These are phyloP conservation scores for Talaromyces stipitatus DNA, from an alignment of 495 filamentous ascomycete genomes.

Conservation along the genomic window DNA sequence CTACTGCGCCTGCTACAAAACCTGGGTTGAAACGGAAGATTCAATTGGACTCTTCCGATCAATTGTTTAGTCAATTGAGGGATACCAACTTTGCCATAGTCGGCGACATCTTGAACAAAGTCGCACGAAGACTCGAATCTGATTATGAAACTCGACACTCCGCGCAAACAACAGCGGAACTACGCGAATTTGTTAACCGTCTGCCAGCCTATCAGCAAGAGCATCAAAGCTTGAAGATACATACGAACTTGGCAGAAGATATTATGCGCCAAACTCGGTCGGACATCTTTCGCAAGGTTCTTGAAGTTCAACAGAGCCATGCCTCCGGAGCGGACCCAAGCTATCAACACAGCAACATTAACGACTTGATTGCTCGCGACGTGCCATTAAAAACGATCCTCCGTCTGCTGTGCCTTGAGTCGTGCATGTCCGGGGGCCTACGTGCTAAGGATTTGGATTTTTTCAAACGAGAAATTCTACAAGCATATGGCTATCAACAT, in stretches of 20 bases:
- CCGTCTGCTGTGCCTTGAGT: slow-evolving; percentile 83
- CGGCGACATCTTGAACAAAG: slow-evolving; percentile 78
- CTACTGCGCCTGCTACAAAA: slow-evolving; percentile 44
- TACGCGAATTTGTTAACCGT: slow-evolving; percentile 86
- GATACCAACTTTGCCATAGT: slow-evolving; percentile 96
- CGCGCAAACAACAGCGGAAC: slow-evolving; percentile 81
- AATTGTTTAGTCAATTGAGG: slow-evolving; percentile 79
- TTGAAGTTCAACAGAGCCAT: slow-evolving; percentile 94
- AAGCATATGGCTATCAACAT: slow-evolving; percentile 93
- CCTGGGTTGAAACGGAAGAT: slow-evolving; percentile 81
- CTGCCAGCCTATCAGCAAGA: slow-evolving; percentile 89
- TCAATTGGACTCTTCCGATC: slow-evolving; percentile 80
- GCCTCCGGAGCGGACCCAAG: slow-evolving; percentile 85
- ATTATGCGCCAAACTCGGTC: slow-evolving; percentile 85
- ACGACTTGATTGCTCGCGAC: slow-evolving; percentile 86
- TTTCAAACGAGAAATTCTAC: slow-evolving; percentile 79
- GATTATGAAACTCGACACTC: slow-evolving; percentile 86
- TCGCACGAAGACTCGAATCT: slow-evolving; percentile 77
- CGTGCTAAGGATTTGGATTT: slow-evolving; percentile 79
- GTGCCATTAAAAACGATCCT: slow-evolving; percentile 71
- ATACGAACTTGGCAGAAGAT: slow-evolving; percentile 88
- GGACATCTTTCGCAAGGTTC: slow-evolving; percentile 75
- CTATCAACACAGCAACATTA: slow-evolving; percentile 80
- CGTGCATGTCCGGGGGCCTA: slow-evolving; percentile 80
- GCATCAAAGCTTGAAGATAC: slow-evolving; percentile 82